Evolutionary conservation across 2,329 filamentous ascomycete genomes (phyloP).

Genomic region (Colletotrichum sojae): DNA sequence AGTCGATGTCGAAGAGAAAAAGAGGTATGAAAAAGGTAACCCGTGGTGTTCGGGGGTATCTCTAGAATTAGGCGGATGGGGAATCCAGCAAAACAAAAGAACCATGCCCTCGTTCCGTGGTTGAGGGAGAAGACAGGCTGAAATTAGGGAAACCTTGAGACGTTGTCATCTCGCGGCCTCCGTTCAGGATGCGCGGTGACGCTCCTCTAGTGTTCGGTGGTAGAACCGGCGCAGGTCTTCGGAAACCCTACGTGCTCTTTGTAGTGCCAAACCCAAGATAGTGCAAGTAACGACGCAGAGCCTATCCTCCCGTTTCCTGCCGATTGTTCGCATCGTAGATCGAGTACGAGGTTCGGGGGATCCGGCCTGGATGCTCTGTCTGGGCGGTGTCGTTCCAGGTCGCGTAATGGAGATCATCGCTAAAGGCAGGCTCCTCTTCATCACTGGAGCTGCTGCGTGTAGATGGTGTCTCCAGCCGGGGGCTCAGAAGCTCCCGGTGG

Average conservation of each 20-base stretch:
- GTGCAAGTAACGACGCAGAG: conserved; percentile 27
- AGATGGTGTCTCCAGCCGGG: conserved; percentile 63
- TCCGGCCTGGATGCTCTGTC: conserved; percentile 22
- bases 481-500: conserved; percentile 63
- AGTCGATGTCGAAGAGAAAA: conserved; percentile 16
- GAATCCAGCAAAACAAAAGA: conserved; percentile 34
- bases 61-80: conserved; percentile 42
- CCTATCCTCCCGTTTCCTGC: not conserved
- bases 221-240: conserved; percentile 24
- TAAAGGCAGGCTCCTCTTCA: conserved; percentile 42
- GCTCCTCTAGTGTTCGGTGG: conserved; percentile 9
- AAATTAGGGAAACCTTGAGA: not conserved
- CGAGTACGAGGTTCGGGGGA: conserved; percentile 15
- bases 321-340: conserved; percentile 8
- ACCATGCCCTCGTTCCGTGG: conserved; percentile 19
- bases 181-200: conserved; percentile 9
- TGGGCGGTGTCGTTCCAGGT: conserved; percentile 34
- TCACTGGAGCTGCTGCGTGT: conserved; percentile 57
- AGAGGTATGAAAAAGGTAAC: conserved; percentile 31
- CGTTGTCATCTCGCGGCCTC: conserved; percentile 10
- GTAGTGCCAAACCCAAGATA: conserved; percentile 25
- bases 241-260: conserved; percentile 19
- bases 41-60: conserved; percentile 42
- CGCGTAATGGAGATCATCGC: conserved; percentile 41
- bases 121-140: conserved; percentile 13